phyloP scores from a whole-genome alignment of 805 yeast genomes.

The Kodamaea sagamina region DNA sequence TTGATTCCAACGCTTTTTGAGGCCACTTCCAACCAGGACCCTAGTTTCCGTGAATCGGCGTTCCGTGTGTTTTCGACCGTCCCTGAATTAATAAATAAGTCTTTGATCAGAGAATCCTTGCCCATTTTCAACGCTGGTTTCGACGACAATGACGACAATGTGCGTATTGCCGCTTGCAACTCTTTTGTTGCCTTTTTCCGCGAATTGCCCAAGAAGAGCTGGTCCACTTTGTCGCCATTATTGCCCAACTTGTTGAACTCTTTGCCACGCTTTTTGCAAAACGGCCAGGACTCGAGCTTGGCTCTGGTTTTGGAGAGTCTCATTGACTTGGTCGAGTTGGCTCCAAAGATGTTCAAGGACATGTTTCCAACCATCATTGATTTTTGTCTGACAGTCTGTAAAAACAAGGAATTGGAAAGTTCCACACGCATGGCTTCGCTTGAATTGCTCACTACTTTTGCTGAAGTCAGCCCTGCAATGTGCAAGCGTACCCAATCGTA shows the following conservation, averaged over 20 bases:
- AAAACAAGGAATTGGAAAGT: conserved; percentile 77
- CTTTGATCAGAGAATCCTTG: conserved; percentile 54
- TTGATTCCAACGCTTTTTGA: conserved; percentile 71
- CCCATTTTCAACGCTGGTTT: conserved; percentile 82
- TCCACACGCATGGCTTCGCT: conserved; percentile 81
- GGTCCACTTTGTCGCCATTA: conserved; percentile 76
- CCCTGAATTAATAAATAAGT: conserved; percentile 72
- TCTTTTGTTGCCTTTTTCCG: conserved; percentile 92
- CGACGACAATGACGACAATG: conserved; percentile 75
- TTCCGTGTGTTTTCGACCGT: conserved; percentile 85
- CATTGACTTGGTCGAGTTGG: conserved; percentile 87
- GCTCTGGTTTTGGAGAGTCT: conserved; percentile 86
- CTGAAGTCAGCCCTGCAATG: conserved; percentile 94
- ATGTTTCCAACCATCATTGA: conserved; percentile 88
- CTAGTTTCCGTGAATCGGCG: conserved; percentile 82
- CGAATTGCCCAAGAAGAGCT: conserved; percentile 71
- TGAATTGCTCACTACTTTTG: conserved; percentile 85
- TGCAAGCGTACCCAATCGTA: conserved; percentile 78
- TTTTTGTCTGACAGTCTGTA: conserved; percentile 81
- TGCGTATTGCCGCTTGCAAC: conserved; percentile 85
- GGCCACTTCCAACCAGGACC: conserved; percentile 56
- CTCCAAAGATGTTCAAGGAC: conserved; percentile 90
- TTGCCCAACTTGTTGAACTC: conserved; percentile 85
- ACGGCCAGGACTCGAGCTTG: conserved; percentile 77
- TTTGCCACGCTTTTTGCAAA: conserved; percentile 77